A percentile compares a stretch with the other conserved stretches of the same genome.
Conservation (phyloP, 106 monocot genomes). For the Dendrobium chrysotoxum region DNA sequence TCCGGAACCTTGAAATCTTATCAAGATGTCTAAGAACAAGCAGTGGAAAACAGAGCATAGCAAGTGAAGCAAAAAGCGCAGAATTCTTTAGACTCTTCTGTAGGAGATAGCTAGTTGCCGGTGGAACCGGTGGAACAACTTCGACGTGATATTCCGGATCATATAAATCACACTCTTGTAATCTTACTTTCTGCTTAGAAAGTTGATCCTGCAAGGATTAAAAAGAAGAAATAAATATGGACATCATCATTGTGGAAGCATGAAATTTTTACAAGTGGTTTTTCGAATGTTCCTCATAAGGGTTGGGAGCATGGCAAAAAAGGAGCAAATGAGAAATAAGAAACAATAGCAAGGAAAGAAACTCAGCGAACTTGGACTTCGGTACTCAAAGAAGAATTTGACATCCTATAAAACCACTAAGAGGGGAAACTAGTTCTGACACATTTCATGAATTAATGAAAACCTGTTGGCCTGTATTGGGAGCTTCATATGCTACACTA, state of each 20-base stretch:
- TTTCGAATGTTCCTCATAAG: neutral
- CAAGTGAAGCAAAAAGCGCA: slow-evolving; percentile 42
- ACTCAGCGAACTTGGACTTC: neutral
- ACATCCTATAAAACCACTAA: neutral
- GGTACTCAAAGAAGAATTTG: neutral
- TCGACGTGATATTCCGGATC: slow-evolving; percentile 11
- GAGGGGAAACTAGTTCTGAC: neutral
- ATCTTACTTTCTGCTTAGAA: slow-evolving; percentile 25
- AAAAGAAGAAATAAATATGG: neutral
- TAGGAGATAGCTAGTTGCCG: slow-evolving; percentile 8
- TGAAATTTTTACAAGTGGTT: neutral
- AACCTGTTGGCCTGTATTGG: neutral
- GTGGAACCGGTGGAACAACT: slow-evolving; percentile 4
- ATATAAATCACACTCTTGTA: slow-evolving; percentile 26
- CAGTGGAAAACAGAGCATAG: slow-evolving; percentile 38
- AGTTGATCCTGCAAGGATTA: slow-evolving; percentile 36
- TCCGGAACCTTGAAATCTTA: slow-evolving; percentile 35
- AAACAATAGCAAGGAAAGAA: neutral
- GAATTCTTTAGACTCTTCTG: slow-evolving; percentile 34
- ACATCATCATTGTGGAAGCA: neutral
- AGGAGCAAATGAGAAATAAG: neutral
- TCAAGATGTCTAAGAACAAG: slow-evolving; percentile 51
- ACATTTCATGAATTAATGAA: neutral
- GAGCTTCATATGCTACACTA: neutral
- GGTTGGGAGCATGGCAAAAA: neutral